Base-by-base conservation (phyloP, 179 eudicot genomes). In the Kewa caespitosa region DNA sequence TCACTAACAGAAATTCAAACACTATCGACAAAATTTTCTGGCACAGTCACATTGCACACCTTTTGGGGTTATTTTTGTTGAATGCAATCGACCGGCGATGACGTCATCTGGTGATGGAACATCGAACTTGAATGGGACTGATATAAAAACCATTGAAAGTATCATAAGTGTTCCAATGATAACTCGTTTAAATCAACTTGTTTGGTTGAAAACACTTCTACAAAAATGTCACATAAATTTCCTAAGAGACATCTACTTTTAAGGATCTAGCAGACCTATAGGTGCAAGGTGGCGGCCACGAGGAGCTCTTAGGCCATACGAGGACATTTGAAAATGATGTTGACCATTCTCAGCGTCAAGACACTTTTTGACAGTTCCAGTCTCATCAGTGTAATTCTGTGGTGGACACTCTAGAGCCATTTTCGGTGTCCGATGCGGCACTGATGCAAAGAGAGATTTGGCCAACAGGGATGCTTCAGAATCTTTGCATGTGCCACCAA, bases 121-220 rank as follows among this genome's bases (percentile, higher is more conserved):
- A 83, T 94, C 91, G 74, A 92, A 92, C 89, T 90, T 90, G 96
- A 94, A 94, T 63, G 94, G 96, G 74, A 70, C 98, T 94, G 94
- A 73, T 22, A 85, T 42, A 27, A 79, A 64, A 70, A 83, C 27
- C 62, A 86, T 41, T 52, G 39, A 37, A 38, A 68, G 76, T 38
- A 68, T 70, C 13, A 84, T 78, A 69, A 74, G 76, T 42, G 27
- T 38, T 71, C 54, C 64, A 34, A 32, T 2, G 18, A 78, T 18
- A 39, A 46, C 74, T 74, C 64, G 23, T 18, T 30, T n/a, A 69
- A 41, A 32, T 39, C 70, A 38, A 69, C n/a, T 33, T 0, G 52
- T 70, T 74, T 33, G n/a, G 23, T 50, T 50, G 71, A 62, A 72
- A 57, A n/a, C 39, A 54, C 8, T 34, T 18, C 54, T 66, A 55